A percentile compares a stretch with the other conserved stretches of the same genome.
Conservation (phyloP, 2,329 filamentous ascomycete species). For the Drechslera avenae region DNA sequence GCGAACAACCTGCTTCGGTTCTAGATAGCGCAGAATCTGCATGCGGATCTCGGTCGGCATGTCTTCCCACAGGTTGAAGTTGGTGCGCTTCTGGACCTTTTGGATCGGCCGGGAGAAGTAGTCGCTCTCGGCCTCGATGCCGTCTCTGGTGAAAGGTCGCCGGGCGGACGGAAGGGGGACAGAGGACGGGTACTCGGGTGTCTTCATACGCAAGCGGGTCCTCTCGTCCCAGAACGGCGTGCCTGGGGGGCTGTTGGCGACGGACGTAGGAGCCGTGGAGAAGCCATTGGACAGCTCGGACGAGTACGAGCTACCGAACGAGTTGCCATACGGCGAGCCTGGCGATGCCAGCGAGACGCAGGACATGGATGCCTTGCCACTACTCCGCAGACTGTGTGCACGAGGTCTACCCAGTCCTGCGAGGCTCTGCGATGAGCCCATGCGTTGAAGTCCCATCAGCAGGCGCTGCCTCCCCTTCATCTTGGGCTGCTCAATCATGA, state of each 20-base stretch:
- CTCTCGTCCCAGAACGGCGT: conserved; percentile 58
- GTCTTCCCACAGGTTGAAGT: conserved; percentile 75
- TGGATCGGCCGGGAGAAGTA: conserved; percentile 54
- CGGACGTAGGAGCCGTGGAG: conserved; percentile 62
- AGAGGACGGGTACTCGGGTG: conserved; percentile 59
- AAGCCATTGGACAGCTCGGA: conserved; percentile 63
- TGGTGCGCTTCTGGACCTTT: conserved; percentile 44
- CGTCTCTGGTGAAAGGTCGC: conserved; percentile 54
- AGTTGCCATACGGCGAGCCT: conserved; percentile 56
- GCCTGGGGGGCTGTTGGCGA: conserved; percentile 53
- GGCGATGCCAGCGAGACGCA: conserved; percentile 66
- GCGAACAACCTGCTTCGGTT: conserved; percentile 79
- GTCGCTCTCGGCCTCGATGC: conserved; percentile 49
- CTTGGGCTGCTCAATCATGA: conserved; percentile 54
- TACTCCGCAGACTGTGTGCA: conserved; percentile 69
- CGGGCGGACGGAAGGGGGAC: conserved; percentile 69
- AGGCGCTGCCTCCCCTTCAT: conserved; percentile 72
- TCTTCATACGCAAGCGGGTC: conserved; percentile 62
- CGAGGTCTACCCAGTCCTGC: conserved; percentile 66
- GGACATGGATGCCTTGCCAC: conserved; percentile 67
- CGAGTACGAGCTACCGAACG: conserved; percentile 60
- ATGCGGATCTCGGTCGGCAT: conserved; percentile 85
- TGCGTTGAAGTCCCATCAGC: conserved; percentile 75
- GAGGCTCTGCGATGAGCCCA: conserved; percentile 79
- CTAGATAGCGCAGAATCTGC: conserved; percentile 75